Evolutionary conservation across 257 asterid species (phyloP), one percentile per base, ranked within the genome.

Genomic region (Primulina eburnea): DNA sequence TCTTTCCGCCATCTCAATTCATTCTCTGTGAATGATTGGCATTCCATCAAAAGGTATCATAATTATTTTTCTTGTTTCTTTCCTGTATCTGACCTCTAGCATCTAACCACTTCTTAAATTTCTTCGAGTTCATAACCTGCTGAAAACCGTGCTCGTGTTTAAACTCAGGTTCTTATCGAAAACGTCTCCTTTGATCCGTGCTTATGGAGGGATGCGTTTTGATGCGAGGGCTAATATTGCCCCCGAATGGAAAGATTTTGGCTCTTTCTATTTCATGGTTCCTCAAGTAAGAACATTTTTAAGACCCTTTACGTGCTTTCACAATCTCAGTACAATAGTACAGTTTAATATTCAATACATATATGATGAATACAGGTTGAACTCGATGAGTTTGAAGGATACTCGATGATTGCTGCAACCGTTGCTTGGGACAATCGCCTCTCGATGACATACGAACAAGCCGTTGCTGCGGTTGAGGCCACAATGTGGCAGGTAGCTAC

Each of bases 151-250:
- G 64, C 29, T 58, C 74, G 55, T 64, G n/a, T 67, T 26, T 68
- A 4, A 28, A 30, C 43, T 11, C 60, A 91, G 98, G 90, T 93
- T 90, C 81, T 80, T 93, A 71, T 87, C 96, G 74, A 90, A 89
- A 78, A 84, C 80, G 71, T 86, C 89, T 72, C 97, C 99, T 2
- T 60, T 90, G 76, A 87, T 93, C 64, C 99, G 96, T 67, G 97
- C 99, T 58, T 90, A 93, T 77, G 99, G 99, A 20, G 96, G 90
- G 14, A 89, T 93, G 20, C 96, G 99, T 20, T 93, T 90, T 75
- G 96, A 90, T 68, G 86, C 90, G 63, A 82, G 76, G 77, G 82
- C 88, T 40, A 58, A 75, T 16, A 83, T 86, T 68, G 75, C 91
- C 64, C 61, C 90, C 4, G 99, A 93, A 83, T 93, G 99, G 99